Evolutionary conservation across 441 rosid species (phyloP).

Genomic region (Syzygium syzygioides): DNA sequence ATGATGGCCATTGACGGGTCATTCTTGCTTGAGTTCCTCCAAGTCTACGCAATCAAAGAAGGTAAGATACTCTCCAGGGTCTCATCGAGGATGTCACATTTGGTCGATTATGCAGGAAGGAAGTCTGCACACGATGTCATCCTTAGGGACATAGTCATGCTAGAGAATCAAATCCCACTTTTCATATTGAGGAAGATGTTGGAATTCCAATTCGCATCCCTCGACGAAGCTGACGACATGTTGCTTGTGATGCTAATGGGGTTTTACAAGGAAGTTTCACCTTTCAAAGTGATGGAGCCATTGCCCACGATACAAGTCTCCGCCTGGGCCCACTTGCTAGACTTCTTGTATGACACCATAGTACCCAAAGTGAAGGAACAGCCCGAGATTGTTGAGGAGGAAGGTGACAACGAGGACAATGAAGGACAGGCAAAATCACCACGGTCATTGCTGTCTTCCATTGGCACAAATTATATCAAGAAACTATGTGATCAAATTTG

Average conservation of each 20-base stretch:
- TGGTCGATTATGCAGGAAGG: conserved; percentile 30
- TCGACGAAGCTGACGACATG: conserved; percentile 31
- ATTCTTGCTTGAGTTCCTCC: conserved; percentile 62
- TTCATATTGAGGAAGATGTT: conserved; percentile 43
- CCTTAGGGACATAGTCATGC: conserved; percentile 63
- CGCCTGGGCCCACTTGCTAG: conserved; percentile 42
- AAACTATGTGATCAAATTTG: conserved; percentile 5
- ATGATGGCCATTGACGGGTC: conserved; percentile 74
- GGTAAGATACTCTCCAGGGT: conserved; percentile 15
- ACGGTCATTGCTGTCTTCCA: background rate
- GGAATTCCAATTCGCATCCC: conserved; percentile 31
- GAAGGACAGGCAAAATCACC: conserved; percentile 6
- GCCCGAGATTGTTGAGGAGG: conserved; percentile 1
- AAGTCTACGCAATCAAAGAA: conserved; percentile 23
- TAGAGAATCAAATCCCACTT: conserved; percentile 74
- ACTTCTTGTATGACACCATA: conserved; percentile 40
- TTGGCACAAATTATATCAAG: background rate
- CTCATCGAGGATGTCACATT: conserved; percentile 34
- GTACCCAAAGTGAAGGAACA: conserved; percentile 27
- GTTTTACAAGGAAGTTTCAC: conserved; percentile 46
- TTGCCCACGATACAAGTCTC: conserved; percentile 10
- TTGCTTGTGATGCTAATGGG: conserved; percentile 38
- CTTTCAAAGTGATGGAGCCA: conserved; percentile 28
- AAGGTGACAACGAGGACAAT: background rate
- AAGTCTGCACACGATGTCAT: conserved; percentile 50